These are phyloP conservation scores for Russula compacta DNA, from an alignment of 768 basidiomycete genomes.

Conservation along the genomic window DNA sequence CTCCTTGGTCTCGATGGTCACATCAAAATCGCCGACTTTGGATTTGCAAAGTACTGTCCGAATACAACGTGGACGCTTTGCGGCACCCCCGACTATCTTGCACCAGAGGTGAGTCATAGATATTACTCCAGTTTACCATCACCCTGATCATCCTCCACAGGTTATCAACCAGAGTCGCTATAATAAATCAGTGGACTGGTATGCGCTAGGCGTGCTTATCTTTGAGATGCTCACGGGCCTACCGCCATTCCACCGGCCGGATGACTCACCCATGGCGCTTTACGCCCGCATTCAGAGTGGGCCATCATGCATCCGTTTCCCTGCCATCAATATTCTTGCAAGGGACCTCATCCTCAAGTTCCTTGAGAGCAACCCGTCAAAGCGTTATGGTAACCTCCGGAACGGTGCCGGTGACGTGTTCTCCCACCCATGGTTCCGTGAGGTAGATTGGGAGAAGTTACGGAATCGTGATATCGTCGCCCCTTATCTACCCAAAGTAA, in stretches of 20 bases:
- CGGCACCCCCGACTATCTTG: constrained; percentile 93
- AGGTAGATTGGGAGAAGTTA: constrained; percentile 86
- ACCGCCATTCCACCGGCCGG: constrained; percentile 87
- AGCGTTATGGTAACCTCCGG: constrained; percentile 82
- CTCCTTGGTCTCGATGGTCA: constrained; percentile 90
- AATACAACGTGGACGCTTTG: constrained; percentile 93
- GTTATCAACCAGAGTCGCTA: constrained; percentile 78
- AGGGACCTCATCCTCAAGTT: constrained; percentile 85
- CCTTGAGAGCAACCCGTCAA: constrained; percentile 81
- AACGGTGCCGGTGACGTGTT: constrained; percentile 90
- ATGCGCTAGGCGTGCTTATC: constrained; percentile 92
- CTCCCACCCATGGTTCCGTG: constrained; percentile 86
- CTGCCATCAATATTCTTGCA: constrained; percentile 66
- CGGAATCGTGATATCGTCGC: constrained; percentile 82
- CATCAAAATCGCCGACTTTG: constrained; percentile 95
- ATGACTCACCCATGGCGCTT: constrained; percentile 72
- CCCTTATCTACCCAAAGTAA: constrained; percentile 89
- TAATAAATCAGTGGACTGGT: constrained; percentile 98
- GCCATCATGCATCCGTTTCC: constrained; percentile 69
- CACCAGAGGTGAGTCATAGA: constrained; percentile 62
- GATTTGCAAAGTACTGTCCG: constrained; percentile 85
- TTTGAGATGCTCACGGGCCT: constrained; percentile 97
- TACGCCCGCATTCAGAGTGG: constrained; percentile 88
- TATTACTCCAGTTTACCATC: neutral
- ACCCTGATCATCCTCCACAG: constrained; percentile 28